Evolutionary conservation across 768 basidiomycete genomes (phyloP).

Genomic region (Leccinum subtestaceum): DNA sequence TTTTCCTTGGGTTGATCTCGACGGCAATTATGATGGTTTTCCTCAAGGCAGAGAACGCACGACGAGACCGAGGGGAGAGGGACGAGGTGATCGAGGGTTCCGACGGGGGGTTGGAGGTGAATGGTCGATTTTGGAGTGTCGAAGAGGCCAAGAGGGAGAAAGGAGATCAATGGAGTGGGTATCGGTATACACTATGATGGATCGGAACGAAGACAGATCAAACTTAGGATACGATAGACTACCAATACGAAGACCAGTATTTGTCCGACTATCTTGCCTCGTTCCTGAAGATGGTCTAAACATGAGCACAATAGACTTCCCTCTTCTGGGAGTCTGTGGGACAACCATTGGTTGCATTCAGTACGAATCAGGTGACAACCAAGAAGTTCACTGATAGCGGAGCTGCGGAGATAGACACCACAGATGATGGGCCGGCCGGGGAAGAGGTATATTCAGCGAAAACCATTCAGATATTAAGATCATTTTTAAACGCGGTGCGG

Average conservation of each 20-base stretch:
- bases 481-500: too few species aligned
- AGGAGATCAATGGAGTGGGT: constrained; percentile 76
- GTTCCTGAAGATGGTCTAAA: neutral
- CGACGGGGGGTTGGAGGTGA: constrained; percentile 41
- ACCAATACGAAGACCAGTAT: neutral
- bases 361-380: neutral
- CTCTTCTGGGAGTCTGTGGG: neutral
- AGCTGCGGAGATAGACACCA: neutral
- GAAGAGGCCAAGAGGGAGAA: constrained; percentile 67
- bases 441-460: neutral
- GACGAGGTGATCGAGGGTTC: constrained; percentile 56
- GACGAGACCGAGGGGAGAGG: constrained; percentile 63
- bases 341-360: neutral
- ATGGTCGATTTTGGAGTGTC: constrained; percentile 55
- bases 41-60: constrained; percentile 61
- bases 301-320: neutral
- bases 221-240: neutral
- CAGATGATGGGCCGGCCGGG: neutral
- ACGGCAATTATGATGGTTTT: constrained; percentile 41
- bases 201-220: neutral
- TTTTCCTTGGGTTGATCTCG: constrained; percentile 56
- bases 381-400: neutral
- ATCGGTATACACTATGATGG: constrained; percentile 60
- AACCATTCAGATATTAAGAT: neutral
- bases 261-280: neutral